Base-by-base conservation (phyloP, 495 filamentous ascomycete genomes). In the Podospora conica region DNA sequence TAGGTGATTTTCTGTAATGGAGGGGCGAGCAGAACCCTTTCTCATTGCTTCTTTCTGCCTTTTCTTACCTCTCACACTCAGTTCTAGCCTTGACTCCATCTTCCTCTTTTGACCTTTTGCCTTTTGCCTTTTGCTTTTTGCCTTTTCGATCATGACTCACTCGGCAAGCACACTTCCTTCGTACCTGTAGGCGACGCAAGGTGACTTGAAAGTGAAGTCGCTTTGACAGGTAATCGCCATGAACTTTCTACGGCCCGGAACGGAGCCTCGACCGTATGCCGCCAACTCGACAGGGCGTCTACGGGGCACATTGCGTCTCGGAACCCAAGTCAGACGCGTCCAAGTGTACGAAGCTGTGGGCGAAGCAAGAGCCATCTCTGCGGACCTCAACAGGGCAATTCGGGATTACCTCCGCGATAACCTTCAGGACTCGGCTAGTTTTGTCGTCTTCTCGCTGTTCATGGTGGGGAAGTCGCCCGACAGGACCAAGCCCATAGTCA, bases 391-490 rank as follows among this genome's bases (percentile, higher is more conserved):
- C 53, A 18, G 0, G 20, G 59, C 20, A 4, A 58, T 68, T 18
- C 9, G 53, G 18, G n/a, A 29, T 12, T 15, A 68, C 27, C 58
- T 68, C 20, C n/a, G 31, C 58, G 62, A 65, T 21, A 65, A 65
- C 25, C 48, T 65, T 7, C 58, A 33, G 4, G 25, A 24, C 21
- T 63, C 62, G 15, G 66, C 23, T 1, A 54, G 22, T 23, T 31
- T 60, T 15, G 24, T 68, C 4, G 21, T 29, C 24, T n/a, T 60
- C 40, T 68, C 66, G 2, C 66, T 68, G 6, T 68, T 60, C 61
- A 68, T 68, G 66, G 23, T 68, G 24, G 66, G 66, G 18, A 56
- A 28, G 27, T 68, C 66, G n/a, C 15, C n/a, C 9, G 33, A 25
- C 6, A 20, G 31, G 24, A 61, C 62, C 3, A 65, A 65, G 54